Conservation (phyloP, 306 rosid genomes). For the Medicago lupulina region DNA sequence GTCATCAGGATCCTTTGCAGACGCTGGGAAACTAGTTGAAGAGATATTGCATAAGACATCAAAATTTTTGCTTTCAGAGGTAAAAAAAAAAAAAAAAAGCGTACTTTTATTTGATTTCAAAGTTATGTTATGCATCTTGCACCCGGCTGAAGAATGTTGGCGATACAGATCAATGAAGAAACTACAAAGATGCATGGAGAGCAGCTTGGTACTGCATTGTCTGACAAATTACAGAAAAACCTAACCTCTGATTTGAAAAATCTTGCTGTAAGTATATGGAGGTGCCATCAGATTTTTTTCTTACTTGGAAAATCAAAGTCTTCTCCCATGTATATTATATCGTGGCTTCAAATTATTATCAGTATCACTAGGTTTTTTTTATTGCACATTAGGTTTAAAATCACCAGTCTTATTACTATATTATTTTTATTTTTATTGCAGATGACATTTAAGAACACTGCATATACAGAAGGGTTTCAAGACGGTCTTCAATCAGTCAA, state of each 20-base stretch:
- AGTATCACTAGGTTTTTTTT: slow-evolving; percentile 16
- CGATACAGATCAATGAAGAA: slow-evolving; percentile 71
- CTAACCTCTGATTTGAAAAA: slow-evolving; percentile 74
- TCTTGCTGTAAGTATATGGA: slow-evolving; percentile 71
- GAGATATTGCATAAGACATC: slow-evolving; percentile 80
- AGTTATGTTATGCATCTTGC: not conserved
- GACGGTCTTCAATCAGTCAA: slow-evolving; percentile 66
- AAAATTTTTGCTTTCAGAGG: slow-evolving; percentile 75
- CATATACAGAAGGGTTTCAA: slow-evolving; percentile 92
- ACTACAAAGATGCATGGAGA: slow-evolving; percentile 65
- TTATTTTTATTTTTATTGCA: slow-evolving; percentile 45
- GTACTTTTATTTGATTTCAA: slow-evolving; percentile 24
- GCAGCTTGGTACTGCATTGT: slow-evolving; percentile 63
- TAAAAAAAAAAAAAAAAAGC: slow-evolving; percentile 21
- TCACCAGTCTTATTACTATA: slow-evolving; percentile 32
- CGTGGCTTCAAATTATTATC: slow-evolving; percentile 12
- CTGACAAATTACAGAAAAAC: slow-evolving; percentile 59
- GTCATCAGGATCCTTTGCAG: slow-evolving; percentile 51
- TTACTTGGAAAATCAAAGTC: not conserved
- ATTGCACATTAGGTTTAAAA: slow-evolving; percentile 70
- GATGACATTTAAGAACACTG: slow-evolving; percentile 78
- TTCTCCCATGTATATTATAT: not conserved
- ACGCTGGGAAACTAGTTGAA: slow-evolving; percentile 76
- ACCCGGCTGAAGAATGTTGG: slow-evolving; percentile 34
- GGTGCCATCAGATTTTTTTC: not conserved